Evolutionary conservation across 208 protist species (phyloP).

Genomic region (Wallacemonas sp.): DNA sequence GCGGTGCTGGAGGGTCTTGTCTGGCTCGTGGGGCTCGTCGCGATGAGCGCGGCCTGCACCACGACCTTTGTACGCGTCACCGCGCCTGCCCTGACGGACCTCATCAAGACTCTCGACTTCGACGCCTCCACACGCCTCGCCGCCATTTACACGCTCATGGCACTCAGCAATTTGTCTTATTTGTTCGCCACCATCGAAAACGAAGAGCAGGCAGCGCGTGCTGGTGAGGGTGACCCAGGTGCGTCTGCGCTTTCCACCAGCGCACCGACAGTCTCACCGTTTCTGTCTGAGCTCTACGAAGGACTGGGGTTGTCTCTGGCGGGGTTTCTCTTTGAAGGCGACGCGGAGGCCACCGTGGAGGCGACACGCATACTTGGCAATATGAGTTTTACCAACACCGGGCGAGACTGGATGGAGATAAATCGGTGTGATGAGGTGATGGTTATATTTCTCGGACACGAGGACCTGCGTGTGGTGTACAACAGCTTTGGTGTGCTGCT

Average conservation of each 20-base stretch:
- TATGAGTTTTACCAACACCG: conserved; percentile 77
- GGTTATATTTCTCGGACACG: conserved; percentile 75
- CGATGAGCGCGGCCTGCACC: conserved; percentile 51
- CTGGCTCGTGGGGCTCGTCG: conserved; percentile 71
- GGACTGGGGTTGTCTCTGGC: conserved; percentile 58
- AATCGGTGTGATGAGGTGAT: conserved; percentile 82
- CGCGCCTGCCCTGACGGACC: conserved; percentile 36
- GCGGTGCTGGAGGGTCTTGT: conserved; percentile 56
- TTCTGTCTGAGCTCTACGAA: conserved; percentile 43
- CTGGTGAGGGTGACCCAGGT: not conserved
- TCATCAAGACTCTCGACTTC: conserved; percentile 49
- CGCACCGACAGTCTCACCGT: conserved; percentile 5
- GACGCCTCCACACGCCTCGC: conserved; percentile 34
- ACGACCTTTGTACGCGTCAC: conserved; percentile 41
- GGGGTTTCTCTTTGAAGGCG: conserved; percentile 68
- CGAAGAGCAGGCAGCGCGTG: not conserved
- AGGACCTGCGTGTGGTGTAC: conserved; percentile 80
- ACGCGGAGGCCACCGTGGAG: conserved; percentile 75
- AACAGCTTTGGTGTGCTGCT: conserved; percentile 82
- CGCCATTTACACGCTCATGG: conserved; percentile 76
- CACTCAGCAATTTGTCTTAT: conserved; percentile 79
- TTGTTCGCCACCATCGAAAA: conserved; percentile 63
- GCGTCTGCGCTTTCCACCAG: not conserved
- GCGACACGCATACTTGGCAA: conserved; percentile 76
- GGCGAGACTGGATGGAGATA: conserved; percentile 80